Evolutionary conservation across 2,329 filamentous ascomycete species (phyloP).

Genomic region (Dactylellina sp.): DNA sequence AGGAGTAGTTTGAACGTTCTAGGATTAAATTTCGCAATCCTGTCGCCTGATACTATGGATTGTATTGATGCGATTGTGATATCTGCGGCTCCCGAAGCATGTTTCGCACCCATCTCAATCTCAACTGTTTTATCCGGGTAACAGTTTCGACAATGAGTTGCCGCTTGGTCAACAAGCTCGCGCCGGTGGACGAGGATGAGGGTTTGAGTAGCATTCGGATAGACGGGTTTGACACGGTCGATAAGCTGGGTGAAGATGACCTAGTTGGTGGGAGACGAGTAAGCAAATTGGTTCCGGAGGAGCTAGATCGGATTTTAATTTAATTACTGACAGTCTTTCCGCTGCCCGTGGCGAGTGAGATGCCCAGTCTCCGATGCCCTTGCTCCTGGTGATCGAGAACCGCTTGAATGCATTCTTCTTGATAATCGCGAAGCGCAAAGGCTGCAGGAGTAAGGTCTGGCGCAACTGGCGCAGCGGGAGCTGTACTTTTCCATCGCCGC

Average conservation of each 20-base stretch:
- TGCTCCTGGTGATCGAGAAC: slow-evolving; percentile 76
- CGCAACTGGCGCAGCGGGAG: neutral
- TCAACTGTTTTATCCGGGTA: slow-evolving; percentile 87
- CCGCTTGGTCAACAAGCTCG: slow-evolving; percentile 94
- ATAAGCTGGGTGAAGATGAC: slow-evolving; percentile 98
- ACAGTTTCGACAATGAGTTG: slow-evolving; percentile 80
- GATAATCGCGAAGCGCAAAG: slow-evolving; percentile 80
- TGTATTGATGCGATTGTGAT: slow-evolving; percentile 93
- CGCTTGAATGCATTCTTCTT: slow-evolving; percentile 89
- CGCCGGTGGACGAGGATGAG: slow-evolving; percentile 91
- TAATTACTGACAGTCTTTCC: slow-evolving; percentile 80
- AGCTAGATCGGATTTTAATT: neutral
- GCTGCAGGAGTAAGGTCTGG: slow-evolving; percentile 31
- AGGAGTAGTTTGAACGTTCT: slow-evolving; percentile 85
- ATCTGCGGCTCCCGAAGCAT: slow-evolving; percentile 83
- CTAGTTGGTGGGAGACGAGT: slow-evolving; percentile 64
- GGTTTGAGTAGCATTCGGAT: slow-evolving; percentile 74
- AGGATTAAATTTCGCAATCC: slow-evolving; percentile 86
- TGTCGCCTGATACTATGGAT: slow-evolving; percentile 80
- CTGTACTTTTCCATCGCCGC: slow-evolving; percentile 24
- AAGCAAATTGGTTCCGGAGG: slow-evolving; percentile 7
- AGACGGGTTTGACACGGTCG: slow-evolving; percentile 73
- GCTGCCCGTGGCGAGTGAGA: slow-evolving; percentile 87
- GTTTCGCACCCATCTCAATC: slow-evolving; percentile 86
- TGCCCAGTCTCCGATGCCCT: slow-evolving; percentile 82